phyloP scores from a whole-genome alignment of 352 stramenopile genomes.

The Phytopythium aichiense region DNA sequence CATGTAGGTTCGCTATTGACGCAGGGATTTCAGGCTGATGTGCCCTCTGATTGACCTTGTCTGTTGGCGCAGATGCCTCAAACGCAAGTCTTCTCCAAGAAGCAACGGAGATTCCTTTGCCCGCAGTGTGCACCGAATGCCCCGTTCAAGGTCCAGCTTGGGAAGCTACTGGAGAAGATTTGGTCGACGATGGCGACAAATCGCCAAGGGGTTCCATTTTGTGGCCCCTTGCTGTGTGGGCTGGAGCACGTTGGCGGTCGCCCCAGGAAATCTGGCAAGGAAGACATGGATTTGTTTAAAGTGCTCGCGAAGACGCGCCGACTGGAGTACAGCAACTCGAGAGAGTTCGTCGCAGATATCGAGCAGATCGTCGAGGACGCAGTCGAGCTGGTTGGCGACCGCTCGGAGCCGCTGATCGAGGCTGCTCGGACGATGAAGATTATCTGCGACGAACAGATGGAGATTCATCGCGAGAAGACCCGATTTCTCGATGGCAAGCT shows the following conservation, averaged over 20 bases:
- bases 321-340: slow-evolving; percentile 64
- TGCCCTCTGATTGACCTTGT: neutral
- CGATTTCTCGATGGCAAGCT: slow-evolving; percentile 60
- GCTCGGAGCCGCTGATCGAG: slow-evolving; percentile 61
- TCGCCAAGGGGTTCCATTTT: slow-evolving; percentile 78
- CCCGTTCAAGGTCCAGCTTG: slow-evolving; percentile 62
- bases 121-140: slow-evolving; percentile 57
- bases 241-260: slow-evolving; percentile 31
- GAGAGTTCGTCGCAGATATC: slow-evolving; percentile 60
- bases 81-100: slow-evolving; percentile 63
- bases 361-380: slow-evolving; percentile 59
- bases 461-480: slow-evolving; percentile 65
- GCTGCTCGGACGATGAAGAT: slow-evolving; percentile 66
- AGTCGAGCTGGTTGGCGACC: slow-evolving; percentile 49
- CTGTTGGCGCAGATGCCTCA: slow-evolving; percentile 35
- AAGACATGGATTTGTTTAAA: slow-evolving; percentile 61
- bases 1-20: neutral
- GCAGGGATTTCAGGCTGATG: neutral
- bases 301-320: slow-evolving; percentile 69
- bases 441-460: slow-evolving; percentile 74
- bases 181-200: slow-evolving; percentile 87
- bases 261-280: slow-evolving; percentile 10
- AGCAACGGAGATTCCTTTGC: slow-evolving; percentile 63
- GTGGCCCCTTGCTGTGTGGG: slow-evolving; percentile 63
- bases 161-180: slow-evolving; percentile 74